Evolutionary conservation across 2,329 filamentous ascomycete species (phyloP), one percentile per base, ranked within the genome.

Genomic region (Cercospora sojina): DNA sequence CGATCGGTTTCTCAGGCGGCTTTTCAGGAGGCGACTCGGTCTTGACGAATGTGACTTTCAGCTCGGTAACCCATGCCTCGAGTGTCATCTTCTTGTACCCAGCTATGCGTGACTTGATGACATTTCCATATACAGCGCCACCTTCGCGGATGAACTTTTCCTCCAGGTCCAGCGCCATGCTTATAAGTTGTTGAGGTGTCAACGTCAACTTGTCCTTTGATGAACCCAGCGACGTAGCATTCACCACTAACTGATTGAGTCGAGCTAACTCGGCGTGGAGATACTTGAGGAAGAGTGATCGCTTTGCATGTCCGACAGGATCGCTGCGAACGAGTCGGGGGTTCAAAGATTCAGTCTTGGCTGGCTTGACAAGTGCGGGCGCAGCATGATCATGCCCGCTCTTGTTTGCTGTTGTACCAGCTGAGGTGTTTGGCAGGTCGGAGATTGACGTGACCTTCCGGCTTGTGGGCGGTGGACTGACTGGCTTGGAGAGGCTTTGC

Each of bases 101-200:
- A 72, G 90, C 85, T 66, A 98, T 90, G 35, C 88, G 88, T 70
- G 92, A 91, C 75, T 93, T 96, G 77, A 98, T 87, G 27, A 93
- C 83, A 73, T 96, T 97, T 7, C 85, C 83, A 74, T 99, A 99
- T 29, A 98, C 87, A 0, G 85, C 79, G 1, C 85, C 80, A 67
- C 89, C 89, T 16, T 89, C 87, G 12, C 83, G 83, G 1, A 93
- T 93, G 7, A 87, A 81, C 38, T 86, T 86, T 76, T 96, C 88
- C 79, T 99, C 96, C 67, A 93, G 88, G 71, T 94, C 90, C 1
- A 94, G 80, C 0, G 88, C 87, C 67, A 87, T 82, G 70, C 85
- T 86, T 68, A 93, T 90, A 23, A 93, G 82, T 55, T 89, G 85
- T 74, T 91, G 87, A 1, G 87, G 82, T 1, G 85, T 85, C 56